These are phyloP conservation scores for Alternaria gaisen DNA, from an alignment of 2,329 filamentous ascomycete species.

Conservation along the genomic window DNA sequence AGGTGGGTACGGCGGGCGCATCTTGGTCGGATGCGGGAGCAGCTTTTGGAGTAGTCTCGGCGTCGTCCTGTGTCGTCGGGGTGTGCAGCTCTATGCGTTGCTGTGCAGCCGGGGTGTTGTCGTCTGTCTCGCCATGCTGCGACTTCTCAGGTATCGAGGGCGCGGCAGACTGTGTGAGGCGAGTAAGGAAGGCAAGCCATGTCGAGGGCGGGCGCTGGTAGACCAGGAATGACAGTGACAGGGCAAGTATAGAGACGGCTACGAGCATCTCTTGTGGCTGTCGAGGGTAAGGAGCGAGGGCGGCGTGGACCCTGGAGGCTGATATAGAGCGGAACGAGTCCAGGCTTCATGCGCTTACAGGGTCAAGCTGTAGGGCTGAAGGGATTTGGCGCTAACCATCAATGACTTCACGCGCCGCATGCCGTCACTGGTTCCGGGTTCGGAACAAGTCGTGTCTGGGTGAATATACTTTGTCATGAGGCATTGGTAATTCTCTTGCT, in stretches of 20 bases:
- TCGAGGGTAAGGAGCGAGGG: constrained; percentile 22
- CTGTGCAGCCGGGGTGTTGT: constrained; percentile 20
- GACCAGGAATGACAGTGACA: constrained; percentile 49
- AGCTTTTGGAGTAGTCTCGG: constrained; percentile 47
- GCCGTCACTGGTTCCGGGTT: constrained; percentile 12
- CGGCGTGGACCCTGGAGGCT: constrained; percentile 23
- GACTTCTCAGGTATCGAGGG: constrained; percentile 24
- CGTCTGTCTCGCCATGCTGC: constrained; percentile 23
- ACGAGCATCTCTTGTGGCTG: constrained; percentile 49
- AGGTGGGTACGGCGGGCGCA: constrained; percentile 42
- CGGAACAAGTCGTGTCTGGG: neutral
- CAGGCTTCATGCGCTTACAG: constrained; percentile 14
- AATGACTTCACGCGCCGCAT: constrained; percentile 24
- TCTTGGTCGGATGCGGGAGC: constrained; percentile 21
- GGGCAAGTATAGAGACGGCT: constrained; percentile 48
- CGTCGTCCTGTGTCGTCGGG: constrained; percentile 6
- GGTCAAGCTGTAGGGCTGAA: constrained; percentile 26
- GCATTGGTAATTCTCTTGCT: neutral
- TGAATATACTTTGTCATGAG: neutral
- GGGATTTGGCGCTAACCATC: constrained; percentile 19
- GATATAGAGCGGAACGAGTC: constrained; percentile 15
- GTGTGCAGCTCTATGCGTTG: constrained; percentile 11
- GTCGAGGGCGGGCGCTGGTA: constrained; percentile 49
- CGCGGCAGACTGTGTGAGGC: constrained; percentile 17
- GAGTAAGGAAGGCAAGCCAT: constrained; percentile 41